Evolutionary conservation across 306 rosid genomes (phyloP).

Genomic region (Vigna trinervia): DNA sequence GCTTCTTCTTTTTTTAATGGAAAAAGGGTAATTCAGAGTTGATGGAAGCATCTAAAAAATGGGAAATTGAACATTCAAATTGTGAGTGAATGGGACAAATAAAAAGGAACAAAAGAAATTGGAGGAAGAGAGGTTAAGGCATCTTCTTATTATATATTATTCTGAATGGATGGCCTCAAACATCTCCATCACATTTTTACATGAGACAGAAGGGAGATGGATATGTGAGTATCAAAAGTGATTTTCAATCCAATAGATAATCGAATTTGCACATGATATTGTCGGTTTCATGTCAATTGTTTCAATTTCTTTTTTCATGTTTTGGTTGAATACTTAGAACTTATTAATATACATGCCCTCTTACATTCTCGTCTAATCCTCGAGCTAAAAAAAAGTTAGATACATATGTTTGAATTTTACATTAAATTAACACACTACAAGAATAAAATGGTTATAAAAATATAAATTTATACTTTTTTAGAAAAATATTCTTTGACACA

Average conservation of each 20-base stretch:
- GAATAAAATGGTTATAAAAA: too few species aligned
- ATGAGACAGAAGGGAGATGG: constrained; percentile 46
- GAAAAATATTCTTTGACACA: too few species aligned
- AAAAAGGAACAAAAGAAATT: constrained; percentile 39
- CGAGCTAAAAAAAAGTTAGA: background rate
- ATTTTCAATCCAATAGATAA: constrained; percentile 46
- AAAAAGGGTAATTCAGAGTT: constrained; percentile 10
- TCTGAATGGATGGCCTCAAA: constrained; percentile 41
- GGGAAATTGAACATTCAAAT: constrained; percentile 13
- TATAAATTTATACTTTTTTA: too few species aligned
- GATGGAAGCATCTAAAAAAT: constrained; percentile 31
- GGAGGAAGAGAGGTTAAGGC: constrained; percentile 30
- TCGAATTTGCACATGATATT: constrained; percentile 57
- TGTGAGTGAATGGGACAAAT: constrained; percentile 45
- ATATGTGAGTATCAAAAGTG: constrained; percentile 32
- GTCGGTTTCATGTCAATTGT: constrained; percentile 58
- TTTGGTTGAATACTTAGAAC: constrained; percentile 32
- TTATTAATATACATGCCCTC: constrained; percentile 12
- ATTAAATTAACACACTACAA: too few species aligned
- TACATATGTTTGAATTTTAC: background rate
- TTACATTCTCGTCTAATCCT: constrained; percentile 11
- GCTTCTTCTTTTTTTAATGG: constrained; percentile 20
- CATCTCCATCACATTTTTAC: constrained; percentile 48
- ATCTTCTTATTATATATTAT: constrained; percentile 27
- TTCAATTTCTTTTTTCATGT: background rate